Percentiles rank a stretch among this genome's conserved stretches.
These are phyloP conservation scores for Oryza glaberrima DNA, from an alignment of 176 grass and related monocot genomes.

Conservation along the genomic window DNA sequence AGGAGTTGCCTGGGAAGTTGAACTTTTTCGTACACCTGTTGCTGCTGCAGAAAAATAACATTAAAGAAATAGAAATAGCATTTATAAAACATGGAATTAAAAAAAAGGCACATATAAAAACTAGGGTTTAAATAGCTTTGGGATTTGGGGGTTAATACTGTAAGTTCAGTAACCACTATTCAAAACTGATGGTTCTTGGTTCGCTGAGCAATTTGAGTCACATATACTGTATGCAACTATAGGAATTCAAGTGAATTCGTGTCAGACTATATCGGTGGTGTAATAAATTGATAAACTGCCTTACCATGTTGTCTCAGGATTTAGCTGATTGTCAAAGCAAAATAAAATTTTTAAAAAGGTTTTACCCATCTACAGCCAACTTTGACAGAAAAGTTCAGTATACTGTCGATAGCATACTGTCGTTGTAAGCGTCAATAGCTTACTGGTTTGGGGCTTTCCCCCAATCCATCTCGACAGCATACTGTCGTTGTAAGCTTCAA, in stretches of 20 bases:
- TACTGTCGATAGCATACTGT: too few relatives aligned
- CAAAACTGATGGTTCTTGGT: constrained; percentile 11
- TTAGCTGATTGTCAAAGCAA: constrained; percentile 1
- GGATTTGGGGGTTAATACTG: background rate
- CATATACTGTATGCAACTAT: background rate
- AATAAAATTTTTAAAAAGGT: background rate
- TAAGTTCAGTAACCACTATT: background rate
- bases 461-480: too few relatives aligned
- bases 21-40: constrained; percentile 50
- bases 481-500: too few relatives aligned
- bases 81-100: constrained; percentile 13
- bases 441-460: too few relatives aligned
- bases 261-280: background rate
- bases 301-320: background rate
- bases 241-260: background rate
- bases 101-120: background rate
- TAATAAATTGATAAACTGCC: constrained; percentile 19
- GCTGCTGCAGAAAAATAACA: constrained; percentile 41
- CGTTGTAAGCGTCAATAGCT: too few relatives aligned
- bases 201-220: background rate
- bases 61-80: constrained; percentile 4
- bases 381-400: background rate
- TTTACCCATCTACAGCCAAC: background rate
- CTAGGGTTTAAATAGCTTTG: constrained; percentile 15
- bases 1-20: constrained; percentile 50